A percentile compares a stretch with the other conserved stretches of the same genome.
Evolutionary conservation across 352 stramenopile species (phyloP).

Genomic region (Globisporangium radiosum): DNA sequence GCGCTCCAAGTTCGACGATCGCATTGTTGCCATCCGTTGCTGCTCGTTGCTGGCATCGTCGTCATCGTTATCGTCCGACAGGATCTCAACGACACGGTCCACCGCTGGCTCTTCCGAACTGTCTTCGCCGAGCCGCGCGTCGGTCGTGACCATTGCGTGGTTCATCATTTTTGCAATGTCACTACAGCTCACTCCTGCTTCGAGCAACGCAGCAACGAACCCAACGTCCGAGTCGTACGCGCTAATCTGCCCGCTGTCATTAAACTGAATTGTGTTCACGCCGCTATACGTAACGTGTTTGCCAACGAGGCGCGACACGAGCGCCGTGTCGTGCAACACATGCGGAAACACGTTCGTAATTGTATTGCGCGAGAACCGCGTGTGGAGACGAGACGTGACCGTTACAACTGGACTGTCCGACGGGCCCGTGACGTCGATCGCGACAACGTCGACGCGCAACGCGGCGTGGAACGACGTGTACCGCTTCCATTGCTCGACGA

Average conservation of each 20-base stretch:
- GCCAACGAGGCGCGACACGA: conserved; percentile 36
- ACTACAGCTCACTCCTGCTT: conserved; percentile 27
- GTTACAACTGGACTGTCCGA: conserved; percentile 40
- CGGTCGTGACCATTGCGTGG: conserved; percentile 29
- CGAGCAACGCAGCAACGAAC: conserved; percentile 41
- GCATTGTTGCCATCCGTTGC: too few relatives aligned
- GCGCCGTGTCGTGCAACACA: conserved; percentile 35
- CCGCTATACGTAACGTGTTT: conserved; percentile 38
- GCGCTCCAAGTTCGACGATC: too few relatives aligned
- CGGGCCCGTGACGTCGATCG: conserved; percentile 30
- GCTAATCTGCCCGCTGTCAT: conserved; percentile 28
- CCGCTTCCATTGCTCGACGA: conserved; percentile 39
- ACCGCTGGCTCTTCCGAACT: too few relatives aligned
- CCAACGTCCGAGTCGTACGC: conserved; percentile 55
- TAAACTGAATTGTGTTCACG: conserved; percentile 53
- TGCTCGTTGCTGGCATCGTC: too few relatives aligned
- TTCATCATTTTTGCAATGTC: conserved; percentile 48
- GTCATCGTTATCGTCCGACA: too few relatives aligned
- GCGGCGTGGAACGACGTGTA: conserved; percentile 34
- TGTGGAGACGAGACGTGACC: conserved; percentile 33
- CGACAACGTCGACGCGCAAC: conserved; percentile 25
- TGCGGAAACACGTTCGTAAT: conserved; percentile 60
- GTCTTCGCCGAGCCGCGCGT: conserved; percentile 6
- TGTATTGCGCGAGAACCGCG: conserved; percentile 41
- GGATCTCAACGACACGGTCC: too few relatives aligned